Conservation (phyloP, 352 stramenopile genomes). For the Phytopythium chamaehyphon region DNA sequence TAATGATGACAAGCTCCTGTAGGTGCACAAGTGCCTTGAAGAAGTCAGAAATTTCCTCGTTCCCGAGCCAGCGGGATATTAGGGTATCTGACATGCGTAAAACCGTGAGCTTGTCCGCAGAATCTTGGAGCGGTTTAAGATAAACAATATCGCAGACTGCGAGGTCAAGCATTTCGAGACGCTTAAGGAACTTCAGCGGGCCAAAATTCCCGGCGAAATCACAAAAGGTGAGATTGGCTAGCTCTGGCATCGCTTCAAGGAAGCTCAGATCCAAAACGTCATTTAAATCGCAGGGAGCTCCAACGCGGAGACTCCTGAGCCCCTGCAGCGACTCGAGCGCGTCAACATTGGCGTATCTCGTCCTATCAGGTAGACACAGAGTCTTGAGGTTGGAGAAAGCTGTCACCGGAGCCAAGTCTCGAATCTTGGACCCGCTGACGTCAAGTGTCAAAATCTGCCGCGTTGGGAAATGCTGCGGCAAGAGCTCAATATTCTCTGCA, state of each 20-base stretch:
- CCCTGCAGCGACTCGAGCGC: background rate
- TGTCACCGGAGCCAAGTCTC: background rate
- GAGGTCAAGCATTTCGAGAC: background rate
- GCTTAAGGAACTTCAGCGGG: background rate
- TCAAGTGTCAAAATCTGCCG: background rate
- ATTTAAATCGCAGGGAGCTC: too few relatives aligned
- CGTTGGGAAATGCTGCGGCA: too few relatives aligned
- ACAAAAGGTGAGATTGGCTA: background rate
- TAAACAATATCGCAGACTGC: background rate
- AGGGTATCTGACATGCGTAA: background rate
- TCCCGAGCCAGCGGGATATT: background rate
- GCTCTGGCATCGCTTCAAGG: background rate
- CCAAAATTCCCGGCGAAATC: background rate
- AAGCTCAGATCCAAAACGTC: too few relatives aligned
- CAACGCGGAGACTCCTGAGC: too few relatives aligned
- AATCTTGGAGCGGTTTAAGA: background rate
- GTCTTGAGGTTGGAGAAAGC: background rate
- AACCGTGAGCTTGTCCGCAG: background rate
- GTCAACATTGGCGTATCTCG: too few relatives aligned
- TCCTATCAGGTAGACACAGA: background rate
- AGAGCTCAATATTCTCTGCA: too few relatives aligned
- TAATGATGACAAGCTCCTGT: background rate
- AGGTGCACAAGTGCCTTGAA: background rate
- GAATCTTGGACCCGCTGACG: background rate
- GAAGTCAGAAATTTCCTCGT: background rate